Evolutionary conservation across 805 yeast species (phyloP).

Genomic region (Yarrowia keelungensis): DNA sequence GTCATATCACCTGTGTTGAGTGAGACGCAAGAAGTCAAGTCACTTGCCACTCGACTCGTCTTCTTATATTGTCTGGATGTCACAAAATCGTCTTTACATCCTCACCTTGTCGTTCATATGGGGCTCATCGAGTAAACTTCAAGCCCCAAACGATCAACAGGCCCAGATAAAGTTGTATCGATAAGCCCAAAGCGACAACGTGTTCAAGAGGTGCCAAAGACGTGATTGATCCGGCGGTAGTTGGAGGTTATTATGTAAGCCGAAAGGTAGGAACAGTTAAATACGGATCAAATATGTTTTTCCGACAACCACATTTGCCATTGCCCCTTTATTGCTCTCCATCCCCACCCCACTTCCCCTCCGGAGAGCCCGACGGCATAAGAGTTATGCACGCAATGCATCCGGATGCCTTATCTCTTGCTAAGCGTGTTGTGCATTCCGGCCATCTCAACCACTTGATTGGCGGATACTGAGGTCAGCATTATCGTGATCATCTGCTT

Average conservation of each 20-base stretch:
- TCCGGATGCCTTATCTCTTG: conserved; percentile 16
- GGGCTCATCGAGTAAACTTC: background rate
- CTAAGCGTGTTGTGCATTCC: background rate
- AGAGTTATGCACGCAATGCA: conserved; percentile 30
- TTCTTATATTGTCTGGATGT: too few species aligned
- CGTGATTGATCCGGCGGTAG: too few species aligned
- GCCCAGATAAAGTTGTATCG: conserved; percentile 14
- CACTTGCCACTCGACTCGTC: too few species aligned
- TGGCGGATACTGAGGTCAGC: conserved; percentile 1
- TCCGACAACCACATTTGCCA: too few species aligned
- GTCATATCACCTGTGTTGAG: too few species aligned
- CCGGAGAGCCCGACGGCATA: conserved; percentile 26
- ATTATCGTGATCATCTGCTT: too few species aligned
- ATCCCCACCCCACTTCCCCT: conserved; percentile 5
- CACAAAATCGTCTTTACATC: too few species aligned
- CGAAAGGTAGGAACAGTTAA: too few species aligned
- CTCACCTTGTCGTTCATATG: too few species aligned
- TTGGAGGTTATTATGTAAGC: too few species aligned
- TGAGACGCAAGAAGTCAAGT: too few species aligned
- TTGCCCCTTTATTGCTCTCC: background rate
- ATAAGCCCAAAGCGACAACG: conserved; percentile 29
- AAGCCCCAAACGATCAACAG: conserved; percentile 5
- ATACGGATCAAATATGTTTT: too few species aligned
- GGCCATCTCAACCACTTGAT: background rate
- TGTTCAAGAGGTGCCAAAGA: background rate